Conservation (phyloP, 176 grass and related monocot species). For the Oropetium thomaeum region DNA sequence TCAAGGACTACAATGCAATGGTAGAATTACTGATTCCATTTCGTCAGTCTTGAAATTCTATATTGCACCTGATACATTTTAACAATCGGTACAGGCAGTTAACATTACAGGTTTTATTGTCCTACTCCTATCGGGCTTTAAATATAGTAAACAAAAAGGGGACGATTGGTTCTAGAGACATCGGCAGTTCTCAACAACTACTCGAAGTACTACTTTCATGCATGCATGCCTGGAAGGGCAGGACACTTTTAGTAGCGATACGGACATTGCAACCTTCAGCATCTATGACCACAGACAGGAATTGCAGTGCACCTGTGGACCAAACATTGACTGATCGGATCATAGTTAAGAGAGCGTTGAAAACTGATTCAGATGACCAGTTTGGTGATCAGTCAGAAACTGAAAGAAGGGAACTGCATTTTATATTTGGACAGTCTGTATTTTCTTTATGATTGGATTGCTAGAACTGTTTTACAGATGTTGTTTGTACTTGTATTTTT, state of each 20-base stretch:
- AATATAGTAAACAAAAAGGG: slow-evolving; percentile 17
- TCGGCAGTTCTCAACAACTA: slow-evolving; percentile 26
- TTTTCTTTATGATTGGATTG: not conserved
- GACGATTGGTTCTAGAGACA: slow-evolving; percentile 23
- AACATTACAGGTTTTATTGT: not conserved
- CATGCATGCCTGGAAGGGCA: slow-evolving; percentile 22
- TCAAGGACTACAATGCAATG: not conserved
- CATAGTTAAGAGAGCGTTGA: slow-evolving; percentile 24
- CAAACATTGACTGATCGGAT: slow-evolving; percentile 16
- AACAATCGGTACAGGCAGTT: not conserved
- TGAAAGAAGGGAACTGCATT: slow-evolving; percentile 1
- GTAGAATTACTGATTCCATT: not conserved
- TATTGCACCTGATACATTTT: not conserved
- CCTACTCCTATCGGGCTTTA: not conserved
- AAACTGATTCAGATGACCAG: slow-evolving; percentile 21
- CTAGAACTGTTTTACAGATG: not conserved
- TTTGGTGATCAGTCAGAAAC: slow-evolving; percentile 33
- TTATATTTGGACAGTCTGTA: slow-evolving; percentile 4
- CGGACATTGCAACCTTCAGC: slow-evolving; percentile 26
- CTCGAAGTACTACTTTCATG: not conserved
- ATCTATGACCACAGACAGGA: slow-evolving; percentile 37
- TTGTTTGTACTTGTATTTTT: no score
- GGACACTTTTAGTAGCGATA: slow-evolving; percentile 23
- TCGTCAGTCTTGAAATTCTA: not conserved
- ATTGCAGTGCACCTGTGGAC: slow-evolving; percentile 21